Evolutionary conservation across 2,329 filamentous ascomycete species (phyloP), one percentile per base, ranked within the genome.

Genomic region (Chrysosporium keratinophilum): DNA sequence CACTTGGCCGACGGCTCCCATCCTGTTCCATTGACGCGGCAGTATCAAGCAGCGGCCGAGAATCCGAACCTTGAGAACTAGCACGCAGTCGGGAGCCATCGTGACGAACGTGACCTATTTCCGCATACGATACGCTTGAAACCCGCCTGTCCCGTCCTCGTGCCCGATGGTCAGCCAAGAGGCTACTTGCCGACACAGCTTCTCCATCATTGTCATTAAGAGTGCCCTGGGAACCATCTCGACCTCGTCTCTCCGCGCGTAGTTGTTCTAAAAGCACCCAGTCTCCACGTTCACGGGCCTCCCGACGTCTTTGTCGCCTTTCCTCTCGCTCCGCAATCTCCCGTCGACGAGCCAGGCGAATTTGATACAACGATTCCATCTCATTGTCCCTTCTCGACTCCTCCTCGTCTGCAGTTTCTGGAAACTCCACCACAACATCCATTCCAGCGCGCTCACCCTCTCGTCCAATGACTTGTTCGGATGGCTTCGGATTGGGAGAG

Each of bases 381-480:
- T 96, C 88, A 28, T 88, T 81, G 58, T 97, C 89, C 11, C 93
- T 79, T 51, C 88, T 74, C 1, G 73, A 71, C 66, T 95, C 88
- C 59, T 94, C 82, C 52, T 89, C 85, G 50, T 95, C 87, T 7
- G 76, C 78, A 0, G 85, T 88, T 64, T 87, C 84, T 0, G 90
- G 90, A 60, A 87, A 81, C 67, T 96, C 90, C 11, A 97, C 72
- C 0, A 98, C 89, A 3, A 87, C 80, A 63, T 98, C 93, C 62
- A 98, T 88, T 6, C 93, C 93, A 51, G 79, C 91, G 56, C 93
- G 80, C 67, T 98, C 93, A 48, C 93, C 93, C 68, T 95, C 93
- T 4, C 90, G 80, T 6, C 83, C 93, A 46, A 97, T 76, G 1
- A 96, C 83, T 60, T 84, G 83, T 68, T 98, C 93, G 44, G 81